phyloP scores from a whole-genome alignment of 78 protist species.

The Speleostelium caveatum region DNA sequence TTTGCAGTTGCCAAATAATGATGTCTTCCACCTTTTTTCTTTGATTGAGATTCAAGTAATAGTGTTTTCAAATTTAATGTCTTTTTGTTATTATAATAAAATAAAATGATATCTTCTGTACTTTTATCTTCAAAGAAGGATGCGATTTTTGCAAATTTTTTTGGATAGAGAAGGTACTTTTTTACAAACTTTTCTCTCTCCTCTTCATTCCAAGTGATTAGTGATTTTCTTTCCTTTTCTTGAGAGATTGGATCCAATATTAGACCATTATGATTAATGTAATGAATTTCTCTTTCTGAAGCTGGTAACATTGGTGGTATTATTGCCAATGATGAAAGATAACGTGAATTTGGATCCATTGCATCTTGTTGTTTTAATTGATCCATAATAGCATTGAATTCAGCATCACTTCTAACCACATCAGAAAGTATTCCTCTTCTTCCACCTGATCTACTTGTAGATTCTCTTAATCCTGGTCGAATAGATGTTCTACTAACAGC shows the following conservation, averaged over 20 bases:
- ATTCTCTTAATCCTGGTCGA: background rate
- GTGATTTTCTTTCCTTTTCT: conserved; percentile 62
- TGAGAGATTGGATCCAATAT: conserved; percentile 40
- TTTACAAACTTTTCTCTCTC: conserved; percentile 76
- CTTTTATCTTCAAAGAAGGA: conserved; percentile 59
- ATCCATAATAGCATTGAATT: conserved; percentile 34
- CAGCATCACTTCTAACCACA: conserved; percentile 39
- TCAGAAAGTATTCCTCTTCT: conserved; percentile 22
- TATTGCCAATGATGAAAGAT: background rate
- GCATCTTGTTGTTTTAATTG: conserved; percentile 28
- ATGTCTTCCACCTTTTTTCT: conserved; percentile 25
- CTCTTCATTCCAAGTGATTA: conserved; percentile 62
- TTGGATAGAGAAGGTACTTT: conserved; percentile 61
- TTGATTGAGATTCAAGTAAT: conserved; percentile 32
- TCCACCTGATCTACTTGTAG: background rate
- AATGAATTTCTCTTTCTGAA: conserved; percentile 28
- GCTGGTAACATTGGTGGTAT: conserved; percentile 59
- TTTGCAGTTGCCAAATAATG: conserved; percentile 25
- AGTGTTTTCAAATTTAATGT: conserved; percentile 49
- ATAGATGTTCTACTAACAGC: background rate
- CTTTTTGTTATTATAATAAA: conserved; percentile 74
- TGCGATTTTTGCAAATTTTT: conserved; percentile 63
- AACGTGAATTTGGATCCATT: conserved; percentile 30
- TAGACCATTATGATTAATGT: conserved; percentile 48
- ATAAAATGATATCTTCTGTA: conserved; percentile 63